Percentiles rank a stretch among this genome's conserved stretches.
phyloP scores from a whole-genome alignment of 371 early-diverging fungal species.

The Circinella umbellata region DNA sequence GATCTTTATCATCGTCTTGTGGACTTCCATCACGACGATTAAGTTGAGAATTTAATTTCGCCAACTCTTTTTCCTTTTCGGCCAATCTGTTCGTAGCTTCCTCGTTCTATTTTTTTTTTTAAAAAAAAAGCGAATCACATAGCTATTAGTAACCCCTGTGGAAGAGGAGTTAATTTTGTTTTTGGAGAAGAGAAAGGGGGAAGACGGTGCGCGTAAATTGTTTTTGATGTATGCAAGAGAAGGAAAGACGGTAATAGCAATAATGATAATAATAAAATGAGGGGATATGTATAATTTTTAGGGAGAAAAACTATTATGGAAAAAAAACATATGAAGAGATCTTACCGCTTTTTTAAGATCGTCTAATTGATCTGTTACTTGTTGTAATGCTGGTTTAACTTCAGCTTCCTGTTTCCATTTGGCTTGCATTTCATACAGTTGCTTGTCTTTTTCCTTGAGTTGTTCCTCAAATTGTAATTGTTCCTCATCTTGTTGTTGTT shows the following conservation, averaged over 20 bases:
- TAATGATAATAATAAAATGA: background rate
- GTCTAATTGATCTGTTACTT: slow-evolving; percentile 43
- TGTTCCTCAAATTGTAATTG: slow-evolving; percentile 36
- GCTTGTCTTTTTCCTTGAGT: slow-evolving; percentile 33
- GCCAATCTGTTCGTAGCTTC: slow-evolving; percentile 36
- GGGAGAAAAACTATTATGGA: background rate
- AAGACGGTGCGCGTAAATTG: background rate
- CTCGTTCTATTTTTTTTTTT: slow-evolving; percentile 34
- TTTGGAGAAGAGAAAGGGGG: too few species aligned
- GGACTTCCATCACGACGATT: slow-evolving; percentile 41
- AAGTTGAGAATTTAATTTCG: slow-evolving; percentile 36
- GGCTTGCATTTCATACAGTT: slow-evolving; percentile 36
- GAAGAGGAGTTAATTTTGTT: too few species aligned
- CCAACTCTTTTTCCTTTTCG: slow-evolving; percentile 49
- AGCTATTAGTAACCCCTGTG: too few species aligned
- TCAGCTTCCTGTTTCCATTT: slow-evolving; percentile 43
- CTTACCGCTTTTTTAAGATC: slow-evolving; percentile 46
- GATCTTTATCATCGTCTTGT: slow-evolving; percentile 23
- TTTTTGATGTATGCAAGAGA: too few species aligned
- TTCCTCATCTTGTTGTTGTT: slow-evolving; percentile 17
- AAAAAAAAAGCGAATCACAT: background rate
- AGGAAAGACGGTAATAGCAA: background rate
- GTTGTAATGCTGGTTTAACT: slow-evolving; percentile 44
- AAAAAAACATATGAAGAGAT: background rate
- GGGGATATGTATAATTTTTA: background rate